Evolutionary conservation across 208 protist species (phyloP).

Genomic region (Herpetomonas samuelpessoai): DNA sequence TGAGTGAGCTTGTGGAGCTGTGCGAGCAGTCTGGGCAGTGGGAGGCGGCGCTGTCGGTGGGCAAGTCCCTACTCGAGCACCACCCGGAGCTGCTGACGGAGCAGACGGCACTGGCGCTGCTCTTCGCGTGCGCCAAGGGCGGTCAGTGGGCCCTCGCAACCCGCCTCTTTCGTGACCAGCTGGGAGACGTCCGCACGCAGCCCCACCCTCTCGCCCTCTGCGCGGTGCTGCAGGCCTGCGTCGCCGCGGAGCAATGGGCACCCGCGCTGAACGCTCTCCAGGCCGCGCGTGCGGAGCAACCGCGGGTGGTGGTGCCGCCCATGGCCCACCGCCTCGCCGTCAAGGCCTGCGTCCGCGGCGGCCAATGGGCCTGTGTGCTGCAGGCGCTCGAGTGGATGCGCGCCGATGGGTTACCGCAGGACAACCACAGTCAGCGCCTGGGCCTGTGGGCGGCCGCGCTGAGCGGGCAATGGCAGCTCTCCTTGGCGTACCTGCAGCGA

Average conservation of each 20-base stretch:
- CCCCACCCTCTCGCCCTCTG: conserved; percentile 73
- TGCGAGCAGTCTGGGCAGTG: conserved; percentile 84
- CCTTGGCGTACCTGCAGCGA: conserved; percentile 43
- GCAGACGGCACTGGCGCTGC: conserved; percentile 54
- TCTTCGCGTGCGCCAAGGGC: conserved; percentile 64
- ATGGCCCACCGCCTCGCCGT: conserved; percentile 67
- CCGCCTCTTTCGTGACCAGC: conserved; percentile 36
- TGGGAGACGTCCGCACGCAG: conserved; percentile 45
- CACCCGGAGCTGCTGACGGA: conserved; percentile 38
- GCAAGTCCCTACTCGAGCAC: conserved; percentile 41
- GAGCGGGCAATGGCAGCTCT: conserved; percentile 66
- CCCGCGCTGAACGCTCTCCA: conserved; percentile 38
- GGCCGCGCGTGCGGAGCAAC: conserved; percentile 45
- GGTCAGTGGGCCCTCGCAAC: conserved; percentile 55
- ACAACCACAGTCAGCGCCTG: conserved; percentile 74
- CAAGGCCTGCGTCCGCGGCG: conserved; percentile 51
- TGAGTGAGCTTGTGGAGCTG: conserved; percentile 69
- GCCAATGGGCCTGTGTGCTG: conserved; percentile 48
- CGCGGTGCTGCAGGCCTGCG: conserved; percentile 67
- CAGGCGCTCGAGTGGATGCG: conserved; percentile 52
- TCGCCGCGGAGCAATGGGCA: conserved; percentile 43
- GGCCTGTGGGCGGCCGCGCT: conserved; percentile 70
- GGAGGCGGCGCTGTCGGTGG: conserved; percentile 64
- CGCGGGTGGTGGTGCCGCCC: conserved; percentile 66
- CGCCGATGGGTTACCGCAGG: conserved; percentile 56